Evolutionary conservation across 805 yeast genomes (phyloP), one percentile per base, ranked within the genome.

Genomic region (Hermanozyma aechmeae): DNA sequence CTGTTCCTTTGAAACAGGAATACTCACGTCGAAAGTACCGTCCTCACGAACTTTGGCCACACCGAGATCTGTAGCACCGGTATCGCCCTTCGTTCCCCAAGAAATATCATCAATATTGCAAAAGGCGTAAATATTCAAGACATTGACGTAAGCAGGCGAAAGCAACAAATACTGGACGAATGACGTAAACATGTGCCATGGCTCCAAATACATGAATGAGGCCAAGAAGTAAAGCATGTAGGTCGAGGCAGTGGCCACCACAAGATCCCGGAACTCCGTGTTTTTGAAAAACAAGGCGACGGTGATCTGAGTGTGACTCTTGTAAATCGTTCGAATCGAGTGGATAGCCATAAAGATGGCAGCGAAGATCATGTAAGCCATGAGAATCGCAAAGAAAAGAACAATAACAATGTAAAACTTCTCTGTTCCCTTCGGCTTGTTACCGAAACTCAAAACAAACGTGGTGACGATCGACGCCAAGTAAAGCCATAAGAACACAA

Each of bases 51-150:
- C 25, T 10, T 23, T n/a, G 25, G 25, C 25, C 15, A 5, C 14
- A n/a, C 25, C 25, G 15, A 23, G 13, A 14, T 5, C 15, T 6
- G 14, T 5, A 5, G 25, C 25, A 5, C 15, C 25, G 15, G 14
- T n/a, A 10, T 23, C 25, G 14, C 25, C 25, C 49, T 76, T 76
- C n/a, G 82, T 76, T 34, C 82, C 82, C 82, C 82, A 76, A 2
- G 82, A 76, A 27, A 76, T 71, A 52, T 76, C 82, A 46, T 76
- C 81, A 58, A 76, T 73, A 51, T 76, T 76, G 58, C 80, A 76
- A 48, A 76, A 76, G 1, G 82, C 79, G 50, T 73, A 76, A 27
- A 76, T 77, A 46, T 73, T 75, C 44, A 76, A 56, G 23, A 76
- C 71, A 38, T 69, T 69, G 36, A 67, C 58, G 45, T 68, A 69